phyloP scores from a whole-genome alignment of 139 green algal genomes.

The Tetradesmus obliquus region DNA sequence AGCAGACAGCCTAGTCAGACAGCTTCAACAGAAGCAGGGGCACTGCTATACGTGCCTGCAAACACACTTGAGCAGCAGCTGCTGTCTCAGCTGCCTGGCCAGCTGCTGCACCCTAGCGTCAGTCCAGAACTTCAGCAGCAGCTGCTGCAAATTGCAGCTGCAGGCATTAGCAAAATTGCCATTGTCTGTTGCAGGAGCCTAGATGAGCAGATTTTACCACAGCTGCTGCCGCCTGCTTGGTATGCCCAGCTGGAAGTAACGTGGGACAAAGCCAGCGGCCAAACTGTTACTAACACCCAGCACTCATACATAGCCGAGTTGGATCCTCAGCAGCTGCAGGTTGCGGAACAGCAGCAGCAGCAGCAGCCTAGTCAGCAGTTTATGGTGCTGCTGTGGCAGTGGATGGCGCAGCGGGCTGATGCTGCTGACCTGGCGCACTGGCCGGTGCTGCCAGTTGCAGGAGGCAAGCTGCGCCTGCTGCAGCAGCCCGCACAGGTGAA shows the following conservation, averaged over 20 bases:
- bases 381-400: conserved; percentile 55
- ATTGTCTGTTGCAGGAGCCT: conserved; percentile 34
- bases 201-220: conserved; percentile 55
- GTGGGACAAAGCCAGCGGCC: neutral
- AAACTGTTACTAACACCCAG: neutral
- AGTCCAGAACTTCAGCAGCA: neutral
- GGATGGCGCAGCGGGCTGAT: conserved; percentile 47
- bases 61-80: conserved; percentile 47
- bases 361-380: conserved; percentile 50
- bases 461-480: conserved; percentile 52
- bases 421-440: conserved; percentile 47
- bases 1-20: neutral
- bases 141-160: conserved; percentile 30
- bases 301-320: neutral
- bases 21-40: neutral
- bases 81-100: conserved; percentile 33
- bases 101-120: conserved; percentile 31
- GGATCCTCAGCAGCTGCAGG: neutral
- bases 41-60: neutral
- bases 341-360: conserved; percentile 17
- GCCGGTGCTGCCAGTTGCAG: conserved; percentile 72
- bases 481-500: conserved; percentile 26
- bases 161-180: neutral
- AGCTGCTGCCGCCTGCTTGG: conserved; percentile 67
- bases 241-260: conserved; percentile 40